Evolutionary conservation across 139 green algal genomes (phyloP), one percentile per base, ranked within the genome.

Genomic region (Helicosporidium sp.): DNA sequence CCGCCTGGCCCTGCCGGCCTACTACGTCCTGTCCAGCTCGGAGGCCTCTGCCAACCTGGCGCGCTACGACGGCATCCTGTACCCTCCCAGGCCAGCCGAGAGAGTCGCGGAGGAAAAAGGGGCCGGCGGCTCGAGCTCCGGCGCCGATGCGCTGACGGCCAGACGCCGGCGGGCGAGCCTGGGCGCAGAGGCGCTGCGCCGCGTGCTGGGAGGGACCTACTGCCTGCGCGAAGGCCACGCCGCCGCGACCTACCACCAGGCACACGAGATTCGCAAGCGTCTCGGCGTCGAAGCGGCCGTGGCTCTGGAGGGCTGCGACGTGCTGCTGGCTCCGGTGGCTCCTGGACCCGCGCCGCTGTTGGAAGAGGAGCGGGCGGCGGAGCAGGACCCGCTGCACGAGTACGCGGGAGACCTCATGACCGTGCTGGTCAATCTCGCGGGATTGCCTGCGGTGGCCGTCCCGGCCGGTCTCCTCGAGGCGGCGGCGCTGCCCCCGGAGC

Each of bases 171-270:
- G 59, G 7, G 47, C 49, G 8, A 81, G 81, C 3, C 66, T 96
- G 36, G 80, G 80, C 5, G 46, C 42, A 3, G 85, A 96, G 61
- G 76, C 96, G 33, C 91, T 91, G 59, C 66, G 87, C 22, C 76
- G 88, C 43, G 96, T 97, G 50, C 67, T 97, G 7, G 96, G 94
- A 87, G 88, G 88, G 47, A 95, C 82, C 0, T 97, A 97, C 59
- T 79, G 87, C 0, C 72, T 97, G 26, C 89, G 72, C 3, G 80
- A 83, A 0, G 87, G 87, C 17, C 96, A 94, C 60, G 87, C 88
- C 44, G 88, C 97, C 56, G 88, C 88, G 2, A 94, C 83, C 67
- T 97, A 97, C 70, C 92, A 91, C 62, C 66, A 73, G 0, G 87
- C 88, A 0, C 88, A 97, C 64, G 78, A 93, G 69, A 80, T 95